phyloP scores from a whole-genome alignment of 345 rosid genomes.

The Pelargonium nanum region DNA sequence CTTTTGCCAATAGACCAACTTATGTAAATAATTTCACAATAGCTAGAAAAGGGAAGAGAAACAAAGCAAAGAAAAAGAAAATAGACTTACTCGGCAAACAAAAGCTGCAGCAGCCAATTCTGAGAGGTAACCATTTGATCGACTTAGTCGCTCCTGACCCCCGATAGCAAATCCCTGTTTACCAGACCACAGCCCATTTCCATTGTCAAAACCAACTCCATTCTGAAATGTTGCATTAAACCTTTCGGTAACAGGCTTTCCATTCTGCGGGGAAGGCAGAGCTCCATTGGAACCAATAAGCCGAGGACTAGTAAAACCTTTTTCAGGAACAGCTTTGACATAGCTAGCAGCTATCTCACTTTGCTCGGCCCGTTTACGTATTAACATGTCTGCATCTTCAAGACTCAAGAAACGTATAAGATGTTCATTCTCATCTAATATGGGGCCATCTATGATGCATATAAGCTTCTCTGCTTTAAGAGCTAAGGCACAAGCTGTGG shows the following conservation, averaged over 20 bases:
- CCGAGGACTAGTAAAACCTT: conserved; percentile 25
- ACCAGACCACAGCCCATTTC: conserved; percentile 67
- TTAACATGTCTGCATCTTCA: conserved; percentile 78
- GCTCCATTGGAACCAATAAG: conserved; percentile 37
- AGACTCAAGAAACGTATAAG: conserved; percentile 82
- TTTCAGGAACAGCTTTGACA: conserved; percentile 71
- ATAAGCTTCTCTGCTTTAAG: conserved; percentile 95
- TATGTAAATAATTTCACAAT: not conserved
- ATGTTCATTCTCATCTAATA: conserved; percentile 68
- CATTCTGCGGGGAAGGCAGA: conserved; percentile 27
- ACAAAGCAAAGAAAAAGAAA: not conserved
- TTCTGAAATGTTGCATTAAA: conserved; percentile 50
- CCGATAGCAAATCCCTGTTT: conserved; percentile 98
- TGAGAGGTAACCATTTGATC: conserved; percentile 65
- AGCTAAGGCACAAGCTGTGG: conserved; percentile 95
- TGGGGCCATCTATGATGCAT: conserved; percentile 84
- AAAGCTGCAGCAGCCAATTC: conserved; percentile 95
- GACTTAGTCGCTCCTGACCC: conserved; percentile 75
- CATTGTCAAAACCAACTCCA: conserved; percentile 84
- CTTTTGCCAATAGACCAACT: too few species aligned
- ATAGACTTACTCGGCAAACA: conserved; percentile 70
- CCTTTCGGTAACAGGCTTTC: conserved; percentile 27
- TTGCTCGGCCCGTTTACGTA: conserved; percentile 74
- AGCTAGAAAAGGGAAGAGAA: not conserved
- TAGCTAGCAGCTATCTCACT: conserved; percentile 88